Evolutionary conservation across 2,329 filamentous ascomycete species (phyloP).

Genomic region (Diplodia intermedia): DNA sequence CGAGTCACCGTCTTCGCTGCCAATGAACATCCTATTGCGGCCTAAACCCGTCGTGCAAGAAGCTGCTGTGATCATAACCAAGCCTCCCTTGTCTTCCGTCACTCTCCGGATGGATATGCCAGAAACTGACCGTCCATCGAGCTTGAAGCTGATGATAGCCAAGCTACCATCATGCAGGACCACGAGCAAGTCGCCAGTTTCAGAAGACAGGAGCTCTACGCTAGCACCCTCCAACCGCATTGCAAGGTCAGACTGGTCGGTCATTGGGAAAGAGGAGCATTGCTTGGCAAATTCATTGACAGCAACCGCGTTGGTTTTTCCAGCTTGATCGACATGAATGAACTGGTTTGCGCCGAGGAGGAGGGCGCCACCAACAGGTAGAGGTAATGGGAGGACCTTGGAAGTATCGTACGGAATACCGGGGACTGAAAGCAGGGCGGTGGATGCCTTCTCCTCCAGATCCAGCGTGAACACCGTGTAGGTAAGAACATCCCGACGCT

Average conservation of each 20-base stretch:
- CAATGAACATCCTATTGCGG: constrained; percentile 77
- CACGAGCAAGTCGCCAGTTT: constrained; percentile 84
- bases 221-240: constrained; percentile 82
- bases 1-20: constrained; percentile 84
- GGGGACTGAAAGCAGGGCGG: constrained; percentile 84
- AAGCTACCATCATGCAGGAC: constrained; percentile 78
- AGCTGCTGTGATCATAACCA: constrained; percentile 65
- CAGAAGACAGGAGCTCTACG: constrained; percentile 76
- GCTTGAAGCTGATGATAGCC: constrained; percentile 77
- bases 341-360: constrained; percentile 88
- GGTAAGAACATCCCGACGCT: constrained; percentile 82
- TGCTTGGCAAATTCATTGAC: constrained; percentile 90
- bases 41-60: constrained; percentile 75
- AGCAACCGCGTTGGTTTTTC: constrained; percentile 88
- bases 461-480: constrained; percentile 97
- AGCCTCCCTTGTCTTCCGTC: constrained; percentile 66
- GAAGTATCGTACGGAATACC: constrained; percentile 87
- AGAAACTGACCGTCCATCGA: constrained; percentile 91
- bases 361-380: constrained; percentile 86
- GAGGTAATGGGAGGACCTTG: constrained; percentile 79
- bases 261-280: constrained; percentile 81
- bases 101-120: constrained; percentile 78
- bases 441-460: constrained; percentile 90
- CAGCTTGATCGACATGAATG: constrained; percentile 94
- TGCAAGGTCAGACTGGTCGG: constrained; percentile 81